Conservation (phyloP, 208 protist genomes). For the Acanthamoeba lenticulata region DNA sequence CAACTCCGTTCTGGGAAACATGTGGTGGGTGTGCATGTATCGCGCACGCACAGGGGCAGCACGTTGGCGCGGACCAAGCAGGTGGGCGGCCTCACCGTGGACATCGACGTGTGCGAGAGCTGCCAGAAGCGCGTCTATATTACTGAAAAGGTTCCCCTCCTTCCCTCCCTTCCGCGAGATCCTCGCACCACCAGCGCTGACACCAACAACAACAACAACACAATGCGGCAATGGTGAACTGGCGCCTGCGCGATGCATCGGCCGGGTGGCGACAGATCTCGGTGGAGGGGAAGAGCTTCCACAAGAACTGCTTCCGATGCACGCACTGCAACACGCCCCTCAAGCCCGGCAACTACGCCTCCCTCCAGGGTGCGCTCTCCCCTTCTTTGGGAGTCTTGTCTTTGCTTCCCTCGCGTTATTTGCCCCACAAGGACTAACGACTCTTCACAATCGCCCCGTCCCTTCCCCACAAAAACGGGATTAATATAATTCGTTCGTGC, state of each 20-base stretch:
- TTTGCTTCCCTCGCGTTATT: too few species aligned
- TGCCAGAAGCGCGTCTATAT: constrained; percentile 52
- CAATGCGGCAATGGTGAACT: background rate
- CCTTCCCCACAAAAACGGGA: too few species aligned
- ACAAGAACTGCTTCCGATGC: constrained; percentile 81
- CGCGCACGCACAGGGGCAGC: background rate
- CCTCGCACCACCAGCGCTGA: too few species aligned
- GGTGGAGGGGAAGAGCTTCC: constrained; percentile 69
- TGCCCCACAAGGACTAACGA: background rate
- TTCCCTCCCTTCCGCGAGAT: background rate
- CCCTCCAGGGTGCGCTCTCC: constrained; percentile 74
- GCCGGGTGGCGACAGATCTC: background rate
- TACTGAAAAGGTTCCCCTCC: constrained; percentile 30
- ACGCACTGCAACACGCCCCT: constrained; percentile 79
- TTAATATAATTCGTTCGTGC: too few species aligned
- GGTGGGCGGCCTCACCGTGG: constrained; percentile 18
- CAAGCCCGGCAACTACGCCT: constrained; percentile 78
- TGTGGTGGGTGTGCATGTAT: too few species aligned
- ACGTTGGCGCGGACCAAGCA: background rate
- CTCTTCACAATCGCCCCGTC: background rate
- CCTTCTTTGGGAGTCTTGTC: too few species aligned
- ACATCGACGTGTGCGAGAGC: constrained; percentile 37
- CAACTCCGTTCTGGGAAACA: too few species aligned
- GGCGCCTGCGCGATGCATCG: background rate
- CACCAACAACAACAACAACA: too few species aligned